Evolutionary conservation across 1,139 yeast genomes (phyloP).

Genomic region (Arxiozyma heterogenica): DNA sequence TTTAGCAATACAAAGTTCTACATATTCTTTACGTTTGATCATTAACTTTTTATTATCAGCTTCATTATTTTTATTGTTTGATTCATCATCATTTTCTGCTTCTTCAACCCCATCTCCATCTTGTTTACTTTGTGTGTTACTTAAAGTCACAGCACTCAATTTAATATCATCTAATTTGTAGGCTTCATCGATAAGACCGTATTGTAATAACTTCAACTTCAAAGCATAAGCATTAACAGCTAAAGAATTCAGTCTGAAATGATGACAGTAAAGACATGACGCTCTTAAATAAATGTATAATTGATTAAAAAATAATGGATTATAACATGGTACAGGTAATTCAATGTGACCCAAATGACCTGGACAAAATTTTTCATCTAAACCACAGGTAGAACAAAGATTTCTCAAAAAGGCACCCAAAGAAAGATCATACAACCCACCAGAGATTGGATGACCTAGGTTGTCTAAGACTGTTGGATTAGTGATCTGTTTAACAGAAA

Average conservation of each 20-base stretch:
- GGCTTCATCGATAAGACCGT: conserved; percentile 77
- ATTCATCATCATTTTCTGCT: background rate
- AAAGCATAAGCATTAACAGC: conserved; percentile 74
- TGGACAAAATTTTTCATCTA: conserved; percentile 90
- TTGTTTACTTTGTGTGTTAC: conserved; percentile 24
- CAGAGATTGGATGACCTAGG: conserved; percentile 88
- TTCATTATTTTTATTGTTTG: conserved; percentile 26
- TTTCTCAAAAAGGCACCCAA: conserved; percentile 88
- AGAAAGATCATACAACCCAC: conserved; percentile 89
- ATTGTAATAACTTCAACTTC: conserved; percentile 72
- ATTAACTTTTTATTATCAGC: conserved; percentile 41
- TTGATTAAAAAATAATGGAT: conserved; percentile 89
- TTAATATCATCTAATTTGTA: conserved; percentile 59
- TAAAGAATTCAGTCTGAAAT: conserved; percentile 55
- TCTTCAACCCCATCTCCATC: conserved; percentile 33
- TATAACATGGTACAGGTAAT: conserved; percentile 89
- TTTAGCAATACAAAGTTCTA: conserved; percentile 54
- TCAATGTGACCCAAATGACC: conserved; percentile 99
- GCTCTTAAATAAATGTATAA: conserved; percentile 76
- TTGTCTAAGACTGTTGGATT: conserved; percentile 93
- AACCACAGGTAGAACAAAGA: conserved; percentile 90
- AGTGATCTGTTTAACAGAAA: conserved; percentile 90
- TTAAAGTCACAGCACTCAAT: conserved; percentile 29
- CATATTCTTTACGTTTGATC: conserved; percentile 58
- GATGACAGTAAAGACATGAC: conserved; percentile 84